Evolutionary conservation across 2,329 filamentous ascomycete genomes (phyloP), one percentile per base, ranked within the genome.

Genomic region (Penicillium sp.): DNA sequence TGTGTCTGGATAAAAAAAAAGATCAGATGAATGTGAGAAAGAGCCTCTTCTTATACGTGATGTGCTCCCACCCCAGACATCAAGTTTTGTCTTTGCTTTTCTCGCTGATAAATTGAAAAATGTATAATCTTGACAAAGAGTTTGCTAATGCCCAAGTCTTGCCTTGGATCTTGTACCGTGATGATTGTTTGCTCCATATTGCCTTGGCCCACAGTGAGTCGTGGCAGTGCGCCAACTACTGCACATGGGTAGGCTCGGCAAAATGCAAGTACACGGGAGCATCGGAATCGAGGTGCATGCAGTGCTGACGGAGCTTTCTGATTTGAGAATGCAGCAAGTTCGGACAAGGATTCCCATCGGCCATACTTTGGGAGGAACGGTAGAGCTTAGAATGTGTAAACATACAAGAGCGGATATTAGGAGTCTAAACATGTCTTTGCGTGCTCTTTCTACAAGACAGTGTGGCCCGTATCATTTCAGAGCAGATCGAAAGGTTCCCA

Each of bases 61-160:
- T 6, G 18, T 5, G 29, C 29, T 32, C 18, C 5, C 18, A n/a
- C 40, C 27, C 12, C 18, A 3, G 24, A n/a, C 29, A 24, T 34
- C n/a, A 9, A n/a, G 24, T 1, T 11, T 28, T 12, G 24, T 27
- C 33, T 5, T 26, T 34, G 5, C 9, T 13, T 24, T 41, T 13
- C 18, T 18, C 18, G 18, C 18, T 18, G 18, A 18, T 18, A 18
- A 18, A 26, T 12, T 34, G 18, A 41, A 25, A 37, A 8, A 39
- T 47, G 9, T 5, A 29, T 50, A 38, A 50, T 44, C n/a, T 45
- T 47, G 36, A 50, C 48, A 43, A 42, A 47, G 45, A 11, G 33
- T 12, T 50, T 47, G 39, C 35, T 47, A 47, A 50, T 40, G n/a
- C 18, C n/a, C 18, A n/a, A 11, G 39, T 36, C 39, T 43, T 42